Base-by-base conservation (phyloP, 2,329 filamentous ascomycete species). In the Parasarocladium wereldwijsianum region DNA sequence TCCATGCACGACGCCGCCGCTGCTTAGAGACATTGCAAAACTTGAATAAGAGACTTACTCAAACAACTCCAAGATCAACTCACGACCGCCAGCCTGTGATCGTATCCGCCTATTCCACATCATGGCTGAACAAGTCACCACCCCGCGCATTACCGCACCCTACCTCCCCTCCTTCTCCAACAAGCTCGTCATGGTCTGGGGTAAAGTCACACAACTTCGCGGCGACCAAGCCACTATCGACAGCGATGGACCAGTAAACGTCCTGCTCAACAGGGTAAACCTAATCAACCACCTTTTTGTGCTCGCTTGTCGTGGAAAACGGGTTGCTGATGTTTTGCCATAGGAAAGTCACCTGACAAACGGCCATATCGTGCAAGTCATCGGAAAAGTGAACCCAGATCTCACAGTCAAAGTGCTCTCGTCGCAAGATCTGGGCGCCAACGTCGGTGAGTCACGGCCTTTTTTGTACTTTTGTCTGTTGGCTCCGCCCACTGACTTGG, bases 161-260 rank as follows among this genome's bases (percentile, higher is more conserved):
- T 80, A 87, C 55, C 77, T 96, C 34, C 72, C 84, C 49, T 65
- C 66, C 46, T 93, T 86, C 58, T 64, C 75, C 40, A 64, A 65
- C 40, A 68, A 71, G 40, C 81, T 80, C 37, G 81, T 96, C 38
- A 85, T 85, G 43, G 64, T 96, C 32, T 66, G 93, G 5, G 90
- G 90, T 44, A 85, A 79, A 44, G 85, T 96, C 26, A 69, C 71
- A 4, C 76, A 90, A 44, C 64, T 96, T 15, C 76, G 76, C 30
- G 86, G 86, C 40, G 81, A 90, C 31, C 68, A 70, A 29, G 87
- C 85, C 0, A 72, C 74, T 5, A 68, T 96, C 17, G 84, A 93
- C 34, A 77, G 83, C 5, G 77, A 74, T 16, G 87, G 87, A 0
- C 67, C 73, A 14, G 70, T 94, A 16, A 81, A 75, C 1, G 63